A percentile compares a stretch with the other conserved stretches of the same genome.
Conservation (phyloP, 495 filamentous ascomycete genomes). For the Hypoxylon cercidicola region DNA sequence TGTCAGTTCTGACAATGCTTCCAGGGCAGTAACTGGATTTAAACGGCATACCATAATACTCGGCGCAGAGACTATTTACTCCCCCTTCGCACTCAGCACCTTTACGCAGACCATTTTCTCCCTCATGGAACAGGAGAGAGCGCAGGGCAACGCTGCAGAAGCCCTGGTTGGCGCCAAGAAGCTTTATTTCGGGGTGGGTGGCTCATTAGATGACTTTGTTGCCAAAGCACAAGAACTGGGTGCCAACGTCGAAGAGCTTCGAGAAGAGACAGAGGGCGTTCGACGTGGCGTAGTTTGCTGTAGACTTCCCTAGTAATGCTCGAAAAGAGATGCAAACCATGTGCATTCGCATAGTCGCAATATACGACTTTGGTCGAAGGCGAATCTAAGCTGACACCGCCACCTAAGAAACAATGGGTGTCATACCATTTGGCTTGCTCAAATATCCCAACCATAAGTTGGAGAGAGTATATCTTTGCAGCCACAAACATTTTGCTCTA, state of each 20-base stretch:
- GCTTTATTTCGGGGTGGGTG: slow-evolving; percentile 96
- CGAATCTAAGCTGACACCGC: background rate
- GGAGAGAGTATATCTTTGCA: background rate
- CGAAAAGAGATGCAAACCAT: background rate
- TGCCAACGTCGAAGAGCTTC: slow-evolving; percentile 66
- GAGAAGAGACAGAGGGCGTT: slow-evolving; percentile 72
- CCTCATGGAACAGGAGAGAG: slow-evolving; percentile 66
- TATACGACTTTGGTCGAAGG: background rate
- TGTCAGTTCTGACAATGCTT: slow-evolving; percentile 49
- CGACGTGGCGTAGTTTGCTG: slow-evolving; percentile 63
- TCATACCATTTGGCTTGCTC: background rate
- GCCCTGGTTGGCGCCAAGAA: slow-evolving; percentile 91
- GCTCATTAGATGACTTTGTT: slow-evolving; percentile 89
- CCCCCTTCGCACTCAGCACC: slow-evolving; percentile 72
- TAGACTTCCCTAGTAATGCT: slow-evolving; percentile 32
- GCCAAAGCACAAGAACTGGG: slow-evolving; percentile 65
- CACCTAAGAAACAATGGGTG: background rate
- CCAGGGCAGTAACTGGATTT: background rate
- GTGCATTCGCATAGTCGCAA: background rate
- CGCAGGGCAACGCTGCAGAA: slow-evolving; percentile 54
- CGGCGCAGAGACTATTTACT: slow-evolving; percentile 96
- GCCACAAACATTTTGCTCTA: background rate
- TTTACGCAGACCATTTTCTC: slow-evolving; percentile 79
- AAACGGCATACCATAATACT: slow-evolving; percentile 66
- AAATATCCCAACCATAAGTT: background rate